Base-by-base conservation (phyloP, 2,329 filamentous ascomycete species). In the Neophaeococcomyces mojaviensis region DNA sequence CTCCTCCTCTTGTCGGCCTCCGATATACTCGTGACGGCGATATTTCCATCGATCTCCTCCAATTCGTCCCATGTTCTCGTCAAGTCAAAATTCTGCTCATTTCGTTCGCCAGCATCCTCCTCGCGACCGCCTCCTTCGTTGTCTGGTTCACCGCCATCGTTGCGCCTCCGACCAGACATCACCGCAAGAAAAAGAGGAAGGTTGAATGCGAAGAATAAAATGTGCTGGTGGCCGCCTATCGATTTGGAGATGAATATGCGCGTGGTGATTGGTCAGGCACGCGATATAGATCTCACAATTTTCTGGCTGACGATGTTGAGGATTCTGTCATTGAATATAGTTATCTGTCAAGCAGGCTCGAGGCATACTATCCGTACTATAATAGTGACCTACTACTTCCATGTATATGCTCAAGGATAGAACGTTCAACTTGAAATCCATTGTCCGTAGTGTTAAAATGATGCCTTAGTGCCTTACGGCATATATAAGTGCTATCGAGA, bases 1-100 rank as follows among this genome's bases (percentile, higher is more conserved):
- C 79, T 73, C 61, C 81, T 82, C 49, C 88, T 80, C 72, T 94
- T 94, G 62, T 86, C 81, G 18, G 87, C 86, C 64, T 94, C 88
- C 39, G 88, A 74, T 24, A 85, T 67, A 18, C 83, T 82, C 53
- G 86, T 81, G 33, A 94, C 76, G 10, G 77, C 75, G 55, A 94
- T 79, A 47, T 81, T 82, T 37, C 86, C 88, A 67, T 94, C 86
- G 34, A 81, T 82, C 16, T 83, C 82, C 65, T 92, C 87, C 40
- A 86, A 77, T 5, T 78, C 78, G 61, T 90, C 86, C 71, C 72
- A 76, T 16, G 71, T 73, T 53, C 72, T 61, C 20, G 68, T 66
- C 32, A 73, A 68, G 55, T 72, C 68, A 63, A 69, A 70, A 55
- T 70, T 65, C 46, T 61, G 55, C 62, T 69, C 61, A 60, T 65